These are phyloP conservation scores for Malus orientalis DNA, from an alignment of 306 rosid genomes.

Conservation along the genomic window DNA sequence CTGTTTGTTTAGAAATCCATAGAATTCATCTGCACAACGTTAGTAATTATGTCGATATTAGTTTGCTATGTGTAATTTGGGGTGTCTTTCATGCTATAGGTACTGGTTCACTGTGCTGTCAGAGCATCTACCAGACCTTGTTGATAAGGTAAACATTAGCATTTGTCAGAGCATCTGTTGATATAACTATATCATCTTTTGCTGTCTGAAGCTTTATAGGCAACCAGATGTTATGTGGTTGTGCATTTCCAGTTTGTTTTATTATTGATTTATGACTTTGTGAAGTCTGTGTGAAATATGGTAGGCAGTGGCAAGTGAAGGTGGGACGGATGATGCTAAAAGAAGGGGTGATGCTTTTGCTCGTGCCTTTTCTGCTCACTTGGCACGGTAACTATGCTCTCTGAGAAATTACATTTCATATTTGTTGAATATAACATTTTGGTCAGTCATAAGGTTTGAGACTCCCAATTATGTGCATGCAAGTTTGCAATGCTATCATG, in stretches of 20 bases:
- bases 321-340: constrained; percentile 95
- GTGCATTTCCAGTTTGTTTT: neutral
- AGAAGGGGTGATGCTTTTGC: constrained; percentile 98
- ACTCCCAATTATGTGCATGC: neutral
- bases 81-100: constrained; percentile 38
- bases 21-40: neutral
- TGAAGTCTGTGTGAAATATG: constrained; percentile 23
- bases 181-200: neutral
- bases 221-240: neutral
- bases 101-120: constrained; percentile 88
- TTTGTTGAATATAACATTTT: neutral
- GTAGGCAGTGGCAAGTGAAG: constrained; percentile 99
- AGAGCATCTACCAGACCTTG: constrained; percentile 84
- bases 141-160: constrained; percentile 62
- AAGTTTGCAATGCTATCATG: neutral
- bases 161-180: neutral
- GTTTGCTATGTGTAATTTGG: constrained; percentile 15
- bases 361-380: constrained; percentile 90
- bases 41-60: neutral
- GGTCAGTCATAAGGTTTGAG: neutral
- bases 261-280: constrained; percentile 13
- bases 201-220: neutral
- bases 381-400: constrained; percentile 55
- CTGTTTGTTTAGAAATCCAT: neutral
- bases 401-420: neutral